A percentile compares a stretch with the other conserved stretches of the same genome.
phyloP scores from a whole-genome alignment of 345 rosid species.

The Heritiera fomes region DNA sequence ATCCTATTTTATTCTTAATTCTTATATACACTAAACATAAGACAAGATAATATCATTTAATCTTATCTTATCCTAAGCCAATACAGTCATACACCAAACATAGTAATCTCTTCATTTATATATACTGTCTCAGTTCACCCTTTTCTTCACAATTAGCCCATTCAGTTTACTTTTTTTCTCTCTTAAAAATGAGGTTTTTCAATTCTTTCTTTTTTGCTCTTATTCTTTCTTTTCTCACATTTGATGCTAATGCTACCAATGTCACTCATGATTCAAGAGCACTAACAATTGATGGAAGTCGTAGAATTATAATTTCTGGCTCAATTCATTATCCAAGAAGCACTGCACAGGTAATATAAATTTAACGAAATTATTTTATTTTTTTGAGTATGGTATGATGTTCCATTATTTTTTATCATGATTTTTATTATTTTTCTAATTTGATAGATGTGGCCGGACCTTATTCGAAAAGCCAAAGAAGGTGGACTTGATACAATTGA shows the following conservation, averaged over 20 bases:
- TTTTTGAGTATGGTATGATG: neutral
- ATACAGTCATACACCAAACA: too few relatives aligned
- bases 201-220: neutral
- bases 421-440: neutral
- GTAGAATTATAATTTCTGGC: slow-evolving; percentile 45
- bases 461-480: slow-evolving; percentile 40
- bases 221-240: neutral
- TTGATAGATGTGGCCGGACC: slow-evolving; percentile 45
- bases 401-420: neutral
- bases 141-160: neutral
- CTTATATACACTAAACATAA: too few relatives aligned
- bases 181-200: neutral
- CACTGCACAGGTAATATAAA: slow-evolving; percentile 38
- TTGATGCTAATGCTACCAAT: neutral
- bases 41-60: too few relatives aligned
- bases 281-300: slow-evolving; percentile 39
- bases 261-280: slow-evolving; percentile 31
- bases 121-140: too few relatives aligned
- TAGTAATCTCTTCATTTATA: too few relatives aligned
- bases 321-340: slow-evolving; percentile 62
- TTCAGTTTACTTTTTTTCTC: too few relatives aligned
- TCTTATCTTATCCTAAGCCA: too few relatives aligned
- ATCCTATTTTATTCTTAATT: too few relatives aligned
- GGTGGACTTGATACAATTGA: slow-evolving; percentile 69
- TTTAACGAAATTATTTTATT: too few relatives aligned